Evolutionary conservation across 2,329 filamentous ascomycete species (phyloP).

Genomic region (Fusarium burgessii): DNA sequence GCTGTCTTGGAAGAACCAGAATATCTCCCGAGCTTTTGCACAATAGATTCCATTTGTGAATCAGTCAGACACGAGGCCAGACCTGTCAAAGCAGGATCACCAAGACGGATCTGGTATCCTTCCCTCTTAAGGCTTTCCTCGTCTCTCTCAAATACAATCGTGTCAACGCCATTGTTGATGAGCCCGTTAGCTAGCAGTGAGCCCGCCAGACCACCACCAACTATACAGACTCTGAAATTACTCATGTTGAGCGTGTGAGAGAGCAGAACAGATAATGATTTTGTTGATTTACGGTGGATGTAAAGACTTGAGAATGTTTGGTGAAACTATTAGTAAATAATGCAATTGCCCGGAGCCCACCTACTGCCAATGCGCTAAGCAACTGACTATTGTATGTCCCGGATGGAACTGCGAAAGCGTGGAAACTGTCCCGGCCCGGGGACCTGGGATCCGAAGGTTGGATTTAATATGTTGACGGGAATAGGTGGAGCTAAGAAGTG

Average conservation of each 20-base stretch:
- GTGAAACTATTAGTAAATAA: neutral
- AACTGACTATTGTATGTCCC: neutral
- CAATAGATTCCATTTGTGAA: neutral
- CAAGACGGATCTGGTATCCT: neutral
- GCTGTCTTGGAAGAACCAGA: neutral
- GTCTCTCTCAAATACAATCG: neutral
- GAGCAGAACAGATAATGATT: too few relatives aligned
- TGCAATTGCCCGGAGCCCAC: rapidly evolving
- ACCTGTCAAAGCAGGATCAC: neutral
- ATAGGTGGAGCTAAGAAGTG: too few relatives aligned
- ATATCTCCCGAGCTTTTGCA: neutral
- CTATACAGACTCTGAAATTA: neutral
- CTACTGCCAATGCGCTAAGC: neutral
- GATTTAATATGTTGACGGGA: neutral
- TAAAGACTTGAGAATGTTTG: rapidly evolving
- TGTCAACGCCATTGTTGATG: neutral
- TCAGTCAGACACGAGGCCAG: neutral
- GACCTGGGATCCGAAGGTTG: neutral
- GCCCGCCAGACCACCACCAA: neutral
- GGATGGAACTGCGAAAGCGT: neutral
- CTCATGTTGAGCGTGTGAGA: neutral
- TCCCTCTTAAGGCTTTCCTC: neutral
- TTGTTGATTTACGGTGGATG: rapidly evolving
- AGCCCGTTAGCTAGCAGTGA: neutral
- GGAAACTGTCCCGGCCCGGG: neutral